A percentile compares a stretch with the other conserved stretches of the same genome.
These are phyloP conservation scores for Gleditsia sinensis DNA, from an alignment of 306 rosid genomes.

Conservation along the genomic window DNA sequence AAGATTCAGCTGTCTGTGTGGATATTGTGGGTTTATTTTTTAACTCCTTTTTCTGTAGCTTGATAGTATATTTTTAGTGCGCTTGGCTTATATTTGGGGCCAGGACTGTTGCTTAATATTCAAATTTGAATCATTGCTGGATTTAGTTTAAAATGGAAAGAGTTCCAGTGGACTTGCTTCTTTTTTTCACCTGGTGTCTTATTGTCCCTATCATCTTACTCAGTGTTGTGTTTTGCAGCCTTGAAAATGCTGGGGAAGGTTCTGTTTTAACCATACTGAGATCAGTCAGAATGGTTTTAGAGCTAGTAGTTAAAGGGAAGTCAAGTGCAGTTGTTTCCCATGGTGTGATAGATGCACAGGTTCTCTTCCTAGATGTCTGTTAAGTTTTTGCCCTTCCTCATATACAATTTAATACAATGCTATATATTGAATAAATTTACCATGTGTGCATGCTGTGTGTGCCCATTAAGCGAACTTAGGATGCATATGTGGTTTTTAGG, in stretches of 20 bases:
- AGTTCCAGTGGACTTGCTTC: slow-evolving; percentile 1
- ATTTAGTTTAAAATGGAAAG: neutral
- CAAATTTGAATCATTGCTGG: neutral
- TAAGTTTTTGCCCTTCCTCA: slow-evolving; percentile 8
- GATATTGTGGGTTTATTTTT: slow-evolving; percentile 4
- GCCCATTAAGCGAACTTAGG: slow-evolving; percentile 18
- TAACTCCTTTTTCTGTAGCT: neutral
- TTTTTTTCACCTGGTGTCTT: neutral
- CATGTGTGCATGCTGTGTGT: slow-evolving; percentile 5
- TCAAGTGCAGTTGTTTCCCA: slow-evolving; percentile 49
- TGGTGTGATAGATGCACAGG: slow-evolving; percentile 66
- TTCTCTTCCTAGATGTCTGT: slow-evolving; percentile 38
- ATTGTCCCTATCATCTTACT: slow-evolving; percentile 27
- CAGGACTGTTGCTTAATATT: slow-evolving; percentile 4
- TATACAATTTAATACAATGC: neutral
- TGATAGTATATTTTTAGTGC: neutral
- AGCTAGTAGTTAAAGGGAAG: slow-evolving; percentile 56
- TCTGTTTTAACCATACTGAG: slow-evolving; percentile 86
- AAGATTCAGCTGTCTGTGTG: neutral
- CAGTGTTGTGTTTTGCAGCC: slow-evolving; percentile 58
- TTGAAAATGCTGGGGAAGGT: slow-evolving; percentile 93
- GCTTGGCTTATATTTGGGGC: neutral
- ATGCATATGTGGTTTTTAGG: neutral
- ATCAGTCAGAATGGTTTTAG: slow-evolving; percentile 73
- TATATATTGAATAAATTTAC: slow-evolving; percentile 22